These are phyloP conservation scores for Boletus patriciae DNA, from an alignment of 768 basidiomycete genomes.

Conservation along the genomic window DNA sequence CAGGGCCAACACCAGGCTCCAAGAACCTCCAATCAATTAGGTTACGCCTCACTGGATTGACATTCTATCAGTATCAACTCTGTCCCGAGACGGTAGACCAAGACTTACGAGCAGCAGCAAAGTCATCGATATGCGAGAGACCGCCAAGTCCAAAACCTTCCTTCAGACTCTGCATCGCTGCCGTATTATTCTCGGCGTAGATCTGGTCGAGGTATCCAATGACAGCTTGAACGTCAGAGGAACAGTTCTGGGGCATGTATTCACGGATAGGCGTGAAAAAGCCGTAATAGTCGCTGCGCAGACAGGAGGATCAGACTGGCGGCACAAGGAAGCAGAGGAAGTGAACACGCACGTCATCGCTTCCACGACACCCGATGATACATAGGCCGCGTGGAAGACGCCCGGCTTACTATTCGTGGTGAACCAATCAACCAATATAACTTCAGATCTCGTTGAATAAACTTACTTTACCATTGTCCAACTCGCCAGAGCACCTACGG, in stretches of 20 bases:
- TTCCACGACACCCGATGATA: constrained; percentile 49
- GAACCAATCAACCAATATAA: not conserved
- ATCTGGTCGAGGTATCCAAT: constrained; percentile 61
- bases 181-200: constrained; percentile 44
- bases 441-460: not conserved
- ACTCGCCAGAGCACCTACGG: constrained; percentile 46
- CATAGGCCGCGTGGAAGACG: constrained; percentile 44
- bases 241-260: constrained; percentile 72
- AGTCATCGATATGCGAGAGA: constrained; percentile 64
- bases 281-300: constrained; percentile 29
- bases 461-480: constrained; percentile 70
- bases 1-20: constrained; percentile 50
- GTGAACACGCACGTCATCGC: constrained; percentile 38
- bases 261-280: constrained; percentile 73
- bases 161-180: constrained; percentile 55
- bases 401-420: constrained; percentile 35
- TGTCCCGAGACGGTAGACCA: not conserved
- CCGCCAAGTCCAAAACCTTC: constrained; percentile 56
- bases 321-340: not conserved
- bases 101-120: constrained; percentile 52
- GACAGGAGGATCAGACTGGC: not conserved
- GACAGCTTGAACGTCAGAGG: constrained; percentile 65
- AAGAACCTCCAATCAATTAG: constrained; percentile 67
- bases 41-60: constrained; percentile 48
- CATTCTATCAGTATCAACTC: constrained; percentile 21